Percentiles rank a stretch among this genome's conserved stretches.
Evolutionary conservation across 78 protist genomes (phyloP).

Genomic region (Monocercomonoides exilis): DNA sequence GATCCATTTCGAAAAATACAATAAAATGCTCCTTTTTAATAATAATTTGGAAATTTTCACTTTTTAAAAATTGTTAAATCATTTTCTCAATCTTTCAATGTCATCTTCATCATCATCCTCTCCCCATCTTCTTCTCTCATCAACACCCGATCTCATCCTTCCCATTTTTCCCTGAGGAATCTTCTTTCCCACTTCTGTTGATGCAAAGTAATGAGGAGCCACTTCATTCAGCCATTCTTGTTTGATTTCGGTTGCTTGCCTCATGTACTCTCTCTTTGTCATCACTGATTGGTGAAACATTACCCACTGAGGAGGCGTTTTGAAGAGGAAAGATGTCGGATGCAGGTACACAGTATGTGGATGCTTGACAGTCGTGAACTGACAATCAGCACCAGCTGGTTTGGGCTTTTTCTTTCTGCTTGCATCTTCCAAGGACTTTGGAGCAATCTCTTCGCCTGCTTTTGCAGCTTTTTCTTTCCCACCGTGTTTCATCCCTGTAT

Average conservation of each 20-base stretch:
- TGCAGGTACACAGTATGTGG: conserved; percentile 48
- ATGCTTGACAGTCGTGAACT: conserved; percentile 19
- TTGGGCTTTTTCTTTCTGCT: not conserved
- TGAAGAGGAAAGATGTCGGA: conserved; percentile 52
- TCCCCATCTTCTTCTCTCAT: no score
- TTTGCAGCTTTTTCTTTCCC: no score
- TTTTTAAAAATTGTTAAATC: not conserved
- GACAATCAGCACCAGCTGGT: conserved; percentile 23
- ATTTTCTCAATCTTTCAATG: no score
- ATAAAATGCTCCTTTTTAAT: conserved; percentile 1
- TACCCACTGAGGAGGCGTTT: conserved; percentile 66
- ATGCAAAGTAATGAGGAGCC: conserved; percentile 90
- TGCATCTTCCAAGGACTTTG: not conserved
- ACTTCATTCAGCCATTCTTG: conserved; percentile 89
- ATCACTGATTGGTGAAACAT: conserved; percentile 79
- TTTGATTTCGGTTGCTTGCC: conserved; percentile 76
- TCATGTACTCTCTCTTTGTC: conserved; percentile 79
- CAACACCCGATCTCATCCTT: not conserved
- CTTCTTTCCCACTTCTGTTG: not conserved
- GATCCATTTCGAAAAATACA: no score
- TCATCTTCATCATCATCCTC: no score
- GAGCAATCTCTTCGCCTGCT: not conserved
- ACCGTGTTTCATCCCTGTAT: no score
- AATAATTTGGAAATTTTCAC: not conserved
- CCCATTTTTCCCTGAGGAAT: not conserved